A percentile compares a stretch with the other conserved stretches of the same genome.
Evolutionary conservation across 2,329 filamentous ascomycete genomes (phyloP).

Genomic region (Beauveria scarabaeidicola): DNA sequence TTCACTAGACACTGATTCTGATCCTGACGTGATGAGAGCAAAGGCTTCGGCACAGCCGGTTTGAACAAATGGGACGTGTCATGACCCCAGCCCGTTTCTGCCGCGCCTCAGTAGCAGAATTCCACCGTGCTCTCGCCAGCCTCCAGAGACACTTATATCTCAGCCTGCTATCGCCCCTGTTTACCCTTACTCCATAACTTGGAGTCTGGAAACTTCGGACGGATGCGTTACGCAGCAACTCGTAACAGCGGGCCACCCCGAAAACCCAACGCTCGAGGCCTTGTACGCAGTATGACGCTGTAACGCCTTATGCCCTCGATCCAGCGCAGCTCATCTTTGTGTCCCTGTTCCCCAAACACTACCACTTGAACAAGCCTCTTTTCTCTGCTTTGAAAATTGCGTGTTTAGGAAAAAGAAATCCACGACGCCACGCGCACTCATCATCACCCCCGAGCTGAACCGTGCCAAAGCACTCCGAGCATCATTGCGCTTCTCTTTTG

Average conservation of each 20-base stretch:
- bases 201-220: neutral
- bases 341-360: neutral
- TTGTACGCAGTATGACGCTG: neutral
- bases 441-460: neutral
- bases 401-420: neutral
- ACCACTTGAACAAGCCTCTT: neutral
- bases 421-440: neutral
- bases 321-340: neutral
- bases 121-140: neutral
- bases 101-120: constrained; percentile 2
- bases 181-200: neutral
- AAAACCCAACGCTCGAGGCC: neutral
- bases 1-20: neutral
- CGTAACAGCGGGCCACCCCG: constrained; percentile 1
- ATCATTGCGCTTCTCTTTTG: neutral
- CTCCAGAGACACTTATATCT: constrained; percentile 1
- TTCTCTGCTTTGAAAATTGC: neutral
- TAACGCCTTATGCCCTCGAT: neutral
- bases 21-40: neutral
- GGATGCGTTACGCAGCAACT: constrained; percentile 4
- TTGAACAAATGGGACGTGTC: constrained; percentile 5
- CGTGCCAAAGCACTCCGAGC: neutral
- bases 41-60: neutral
- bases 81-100: neutral
- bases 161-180: neutral